phyloP scores from a whole-genome alignment of 306 rosid species.

The Ormosia emarginata region DNA sequence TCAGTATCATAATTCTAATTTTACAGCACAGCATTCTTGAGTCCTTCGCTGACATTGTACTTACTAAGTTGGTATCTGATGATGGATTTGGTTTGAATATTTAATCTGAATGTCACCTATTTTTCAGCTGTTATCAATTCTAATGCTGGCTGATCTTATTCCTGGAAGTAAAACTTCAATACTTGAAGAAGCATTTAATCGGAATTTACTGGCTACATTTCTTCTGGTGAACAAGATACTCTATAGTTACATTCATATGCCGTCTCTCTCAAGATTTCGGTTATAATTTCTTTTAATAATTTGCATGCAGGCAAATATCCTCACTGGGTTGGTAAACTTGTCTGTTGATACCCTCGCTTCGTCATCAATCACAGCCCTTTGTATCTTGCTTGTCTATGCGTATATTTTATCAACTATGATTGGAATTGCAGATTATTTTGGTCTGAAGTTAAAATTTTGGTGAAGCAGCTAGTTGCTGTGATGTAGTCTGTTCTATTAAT shows the following conservation, averaged over 20 bases:
- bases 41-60: neutral
- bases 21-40: neutral
- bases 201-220: conserved; percentile 69
- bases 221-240: conserved; percentile 53
- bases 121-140: conserved; percentile 62
- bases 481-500: neutral
- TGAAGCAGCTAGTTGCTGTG: conserved; percentile 21
- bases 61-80: conserved; percentile 13
- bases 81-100: neutral
- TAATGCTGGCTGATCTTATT: conserved; percentile 50
- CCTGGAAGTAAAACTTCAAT: conserved; percentile 58
- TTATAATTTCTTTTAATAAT: neutral
- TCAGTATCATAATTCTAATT: neutral
- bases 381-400: conserved; percentile 49
- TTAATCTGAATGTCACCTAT: conserved; percentile 12
- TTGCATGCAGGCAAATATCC: conserved; percentile 64
- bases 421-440: conserved; percentile 53
- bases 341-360: conserved; percentile 58
- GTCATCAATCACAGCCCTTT: conserved; percentile 43
- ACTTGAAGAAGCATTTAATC: conserved; percentile 67
- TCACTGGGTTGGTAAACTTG: conserved; percentile 75
- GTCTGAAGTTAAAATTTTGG: conserved; percentile 65
- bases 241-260: neutral
- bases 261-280: conserved; percentile 11
- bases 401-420: conserved; percentile 39